Evolutionary conservation across 192 early-diverging fungal species (phyloP), one percentile per base, ranked within the genome.

Genomic region (Gamsiella multidivaricata): DNA sequence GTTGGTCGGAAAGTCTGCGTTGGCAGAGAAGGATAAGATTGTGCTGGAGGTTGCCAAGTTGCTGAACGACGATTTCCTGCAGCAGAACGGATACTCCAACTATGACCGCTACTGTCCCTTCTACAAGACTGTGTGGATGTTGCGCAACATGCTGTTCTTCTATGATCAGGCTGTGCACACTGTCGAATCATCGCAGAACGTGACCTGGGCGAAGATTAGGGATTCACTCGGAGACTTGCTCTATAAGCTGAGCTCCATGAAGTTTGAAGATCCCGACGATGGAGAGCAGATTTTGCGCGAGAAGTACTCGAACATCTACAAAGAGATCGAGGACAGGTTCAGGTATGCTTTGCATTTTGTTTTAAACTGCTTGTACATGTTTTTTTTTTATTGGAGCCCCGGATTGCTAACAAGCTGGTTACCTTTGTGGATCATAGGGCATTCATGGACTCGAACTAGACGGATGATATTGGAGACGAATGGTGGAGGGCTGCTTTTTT

Each of bases 71-170:
- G 98, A 99, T 84, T 99, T 99, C 87, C 87, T 99, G 83, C 98
- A 99, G 86, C 98, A 99, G 83, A 99, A 99, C 83, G 97, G 97
- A 33, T 99, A 98, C 87, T 97, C 95, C 53, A 87, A 86, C 74
- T 99, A 99, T 80, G 98, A 99, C 84, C 93, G 96, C 53, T 98
- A 92, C 90, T 98, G 98, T 80, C 98, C 98, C 36, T 98, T 99
- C 90, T 99, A 93, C 89, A 99, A 99, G 90, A 98, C 98, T 17
- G 94, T 93, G 11, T 97, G 96, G 87, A 95, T 99, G 92, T 88
- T 99, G 82, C 87, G 95, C 56, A 98, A 99, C 87, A 93, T 99
- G 92, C 88, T 99, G 76, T 92, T 91, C 47, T 98, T 98, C 81
- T 96, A 97, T 84, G 95, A 92, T 60, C 91, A 93, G 64, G 96